Evolutionary conservation across 345 rosid species (phyloP).

Genomic region (Ceriops tagal): DNA sequence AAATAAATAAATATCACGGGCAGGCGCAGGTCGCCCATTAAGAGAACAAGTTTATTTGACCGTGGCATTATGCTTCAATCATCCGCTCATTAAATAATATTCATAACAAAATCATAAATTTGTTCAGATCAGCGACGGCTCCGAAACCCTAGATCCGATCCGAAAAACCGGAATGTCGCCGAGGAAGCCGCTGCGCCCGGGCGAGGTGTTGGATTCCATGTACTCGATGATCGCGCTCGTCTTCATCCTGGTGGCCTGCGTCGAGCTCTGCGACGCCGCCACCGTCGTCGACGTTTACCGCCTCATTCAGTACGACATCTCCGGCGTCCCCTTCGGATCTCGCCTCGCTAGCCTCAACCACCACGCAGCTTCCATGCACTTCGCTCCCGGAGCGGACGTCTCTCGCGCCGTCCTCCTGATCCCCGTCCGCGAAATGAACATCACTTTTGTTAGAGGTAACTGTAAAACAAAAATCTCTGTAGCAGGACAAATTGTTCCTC

Average conservation of each 20-base stretch:
- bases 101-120: no score
- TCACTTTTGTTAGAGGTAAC: slow-evolving; percentile 63
- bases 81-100: no score
- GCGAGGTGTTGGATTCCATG: slow-evolving; percentile 57
- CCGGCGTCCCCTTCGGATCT: slow-evolving; percentile 88
- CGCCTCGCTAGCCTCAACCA: slow-evolving; percentile 86
- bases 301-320: slow-evolving; percentile 87
- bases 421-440: slow-evolving; percentile 70
- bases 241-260: slow-evolving; percentile 76
- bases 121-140: background rate
- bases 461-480: background rate
- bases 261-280: slow-evolving; percentile 93
- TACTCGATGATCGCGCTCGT: slow-evolving; percentile 63
- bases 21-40: no score
- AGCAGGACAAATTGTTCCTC: no score
- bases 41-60: no score
- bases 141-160: slow-evolving; percentile 58
- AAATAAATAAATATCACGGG: no score
- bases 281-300: slow-evolving; percentile 97
- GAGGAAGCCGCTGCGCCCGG: slow-evolving; percentile 28
- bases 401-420: slow-evolving; percentile 82
- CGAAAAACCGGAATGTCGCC: slow-evolving; percentile 20
- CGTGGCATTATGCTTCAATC: no score
- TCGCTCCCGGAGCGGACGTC: slow-evolving; percentile 74
- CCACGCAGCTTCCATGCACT: slow-evolving; percentile 80